These are phyloP conservation scores for Corchorus olitorius DNA, from an alignment of 345 rosid genomes.

Conservation along the genomic window DNA sequence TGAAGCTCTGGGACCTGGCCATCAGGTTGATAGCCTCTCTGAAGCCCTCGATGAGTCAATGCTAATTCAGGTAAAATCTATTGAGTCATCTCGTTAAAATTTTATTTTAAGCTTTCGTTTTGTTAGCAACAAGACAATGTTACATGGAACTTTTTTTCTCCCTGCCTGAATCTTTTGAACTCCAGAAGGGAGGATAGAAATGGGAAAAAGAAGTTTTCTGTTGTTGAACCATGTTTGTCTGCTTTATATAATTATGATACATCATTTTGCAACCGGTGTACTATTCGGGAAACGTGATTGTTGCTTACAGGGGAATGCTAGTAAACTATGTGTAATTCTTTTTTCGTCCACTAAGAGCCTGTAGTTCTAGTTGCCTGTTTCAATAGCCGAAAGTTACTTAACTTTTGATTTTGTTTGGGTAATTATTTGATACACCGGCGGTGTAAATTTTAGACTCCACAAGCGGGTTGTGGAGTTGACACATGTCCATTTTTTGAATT, in stretches of 20 bases:
- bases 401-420: not conserved
- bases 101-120: not conserved
- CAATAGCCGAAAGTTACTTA: not conserved
- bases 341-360: no score
- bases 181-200: not conserved
- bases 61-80: slow-evolving; percentile 75
- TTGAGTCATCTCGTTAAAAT: not conserved
- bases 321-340: not conserved
- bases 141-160: not conserved
- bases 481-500: no score
- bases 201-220: not conserved
- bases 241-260: not conserved
- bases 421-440: no score
- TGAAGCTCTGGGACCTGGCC: slow-evolving; percentile 83
- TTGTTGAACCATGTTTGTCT: not conserved
- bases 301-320: not conserved
- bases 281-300: not conserved
- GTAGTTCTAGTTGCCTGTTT: not conserved
- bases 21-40: slow-evolving; percentile 61
- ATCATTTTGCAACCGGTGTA: slow-evolving; percentile 5
- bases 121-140: not conserved
- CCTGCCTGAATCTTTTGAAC: not conserved
- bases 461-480: no score
- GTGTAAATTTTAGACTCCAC: no score
- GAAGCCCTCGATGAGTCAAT: slow-evolving; percentile 87